Base-by-base conservation (phyloP, 352 stramenopile genomes). In the Elongisporangium undulatum region DNA sequence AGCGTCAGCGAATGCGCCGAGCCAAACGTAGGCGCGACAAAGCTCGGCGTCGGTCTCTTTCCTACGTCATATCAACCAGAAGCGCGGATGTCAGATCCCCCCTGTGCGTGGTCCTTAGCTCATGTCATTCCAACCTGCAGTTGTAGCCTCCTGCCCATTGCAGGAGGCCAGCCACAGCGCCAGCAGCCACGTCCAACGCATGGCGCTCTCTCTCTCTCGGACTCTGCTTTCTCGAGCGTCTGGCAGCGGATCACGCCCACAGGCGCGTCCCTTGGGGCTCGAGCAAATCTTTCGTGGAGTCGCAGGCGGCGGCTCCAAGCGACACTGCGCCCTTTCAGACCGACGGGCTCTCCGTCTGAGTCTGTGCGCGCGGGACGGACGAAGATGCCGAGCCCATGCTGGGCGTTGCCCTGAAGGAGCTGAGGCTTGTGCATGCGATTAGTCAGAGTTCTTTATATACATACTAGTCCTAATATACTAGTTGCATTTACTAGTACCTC, bases 1-100 rank as follows among this genome's bases (percentile, higher is more conserved):
- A 94, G 65, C 56, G 78, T 86, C 39, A 94, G 67, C 22, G 80
- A 60, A 22, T 75, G 56, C 6, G 72, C 55, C 0, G 77, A 77
- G 2, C 75, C 77, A 29, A 56, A 63, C 16, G 75, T 85, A 2
- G 81, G 71, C 9, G 66, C 56, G 41, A 88, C 77, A 39, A 91
- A 91, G 24, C 73, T 79, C 7, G 60, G 79, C 17, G 77, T 67
- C 9, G 59, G 55, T 20, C 54, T 58, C 7, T 63, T 67, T n/a
- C n/a, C n/a, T n/a, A n/a, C n/a, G n/a, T n/a, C n/a, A n/a, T n/a
- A n/a, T n/a, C n/a, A n/a, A n/a, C n/a, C n/a, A n/a, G n/a, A n/a
- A n/a, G n/a, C n/a, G n/a, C n/a, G n/a, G n/a, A n/a, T n/a, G 13
- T 26, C 5, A 26, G 20, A 22, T 17, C 19, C 13, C 15, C 22